These are phyloP conservation scores for Pouteria glomerata DNA, from an alignment of 148 eudicot species.

Conservation along the genomic window DNA sequence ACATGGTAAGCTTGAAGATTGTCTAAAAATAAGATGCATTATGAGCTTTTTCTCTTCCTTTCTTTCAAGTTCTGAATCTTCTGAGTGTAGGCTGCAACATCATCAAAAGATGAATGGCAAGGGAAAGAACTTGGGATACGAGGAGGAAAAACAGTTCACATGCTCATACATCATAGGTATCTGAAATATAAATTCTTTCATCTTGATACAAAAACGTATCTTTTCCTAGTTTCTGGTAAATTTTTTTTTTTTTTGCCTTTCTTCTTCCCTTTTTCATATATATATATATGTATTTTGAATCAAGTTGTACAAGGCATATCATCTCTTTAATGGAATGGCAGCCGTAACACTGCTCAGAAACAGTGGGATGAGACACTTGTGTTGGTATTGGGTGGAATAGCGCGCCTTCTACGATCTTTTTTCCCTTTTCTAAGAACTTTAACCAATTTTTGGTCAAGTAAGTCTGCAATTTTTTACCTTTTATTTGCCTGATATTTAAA, in stretches of 20 bases:
- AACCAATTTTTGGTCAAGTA: constrained; percentile 84
- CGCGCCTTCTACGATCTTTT: constrained; percentile 77
- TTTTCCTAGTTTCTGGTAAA: not conserved
- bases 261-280: not conserved
- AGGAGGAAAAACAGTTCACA: constrained; percentile 96
- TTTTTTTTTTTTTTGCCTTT: not conserved
- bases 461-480: constrained; percentile 7
- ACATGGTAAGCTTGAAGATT: constrained; percentile 55
- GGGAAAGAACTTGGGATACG: constrained; percentile 98
- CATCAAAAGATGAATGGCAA: constrained; percentile 96
- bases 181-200: not conserved
- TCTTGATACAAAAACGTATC: not conserved
- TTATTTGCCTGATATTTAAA: constrained; percentile 1
- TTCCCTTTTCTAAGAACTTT: constrained; percentile 74
- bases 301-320: not conserved
- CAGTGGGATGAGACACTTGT: constrained; percentile 99
- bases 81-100: constrained; percentile 79
- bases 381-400: constrained; percentile 82
- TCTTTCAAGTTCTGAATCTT: constrained; percentile 7
- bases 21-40: not conserved
- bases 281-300: not conserved
- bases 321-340: constrained; percentile 25
- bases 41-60: not conserved
- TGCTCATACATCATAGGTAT: constrained; percentile 99
- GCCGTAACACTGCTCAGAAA: constrained; percentile 99